phyloP scores from a whole-genome alignment of 2,329 filamentous ascomycete genomes.

The Arthrinium puccinioides region DNA sequence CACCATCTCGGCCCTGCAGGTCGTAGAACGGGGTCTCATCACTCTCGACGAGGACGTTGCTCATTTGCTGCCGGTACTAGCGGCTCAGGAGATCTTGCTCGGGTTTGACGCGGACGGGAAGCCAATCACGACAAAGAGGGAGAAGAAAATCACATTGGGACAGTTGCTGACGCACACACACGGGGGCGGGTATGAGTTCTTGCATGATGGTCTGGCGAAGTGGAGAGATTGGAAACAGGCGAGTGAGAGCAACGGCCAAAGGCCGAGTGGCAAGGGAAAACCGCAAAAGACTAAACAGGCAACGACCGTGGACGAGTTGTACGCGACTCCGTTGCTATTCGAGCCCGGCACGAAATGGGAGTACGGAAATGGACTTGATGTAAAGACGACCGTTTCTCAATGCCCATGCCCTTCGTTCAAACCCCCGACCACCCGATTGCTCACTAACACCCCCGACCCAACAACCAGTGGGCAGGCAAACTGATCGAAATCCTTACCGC shows the following conservation, averaged over 20 bases:
- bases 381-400: too few relatives aligned
- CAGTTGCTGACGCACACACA: slow-evolving; percentile 40
- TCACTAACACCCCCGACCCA: too few relatives aligned
- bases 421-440: too few relatives aligned
- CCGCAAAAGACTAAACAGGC: too few relatives aligned
- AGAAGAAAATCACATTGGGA: slow-evolving; percentile 32
- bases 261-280: too few relatives aligned
- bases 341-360: slow-evolving; percentile 36
- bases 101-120: slow-evolving; percentile 31
- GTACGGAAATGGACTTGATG: slow-evolving; percentile 33
- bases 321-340: slow-evolving; percentile 29
- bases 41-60: slow-evolving; percentile 38
- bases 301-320: slow-evolving; percentile 16
- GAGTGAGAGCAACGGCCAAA: too few relatives aligned
- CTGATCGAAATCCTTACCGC: slow-evolving; percentile 21
- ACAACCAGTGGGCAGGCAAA: slow-evolving; percentile 24
- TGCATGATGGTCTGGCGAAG: too few relatives aligned
- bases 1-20: slow-evolving; percentile 35
- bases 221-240: slow-evolving; percentile 9
- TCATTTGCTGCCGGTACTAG: slow-evolving; percentile 33
- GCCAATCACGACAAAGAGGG: slow-evolving; percentile 19
- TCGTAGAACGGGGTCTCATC: slow-evolving; percentile 37
- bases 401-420: too few relatives aligned
- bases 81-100: slow-evolving; percentile 31
- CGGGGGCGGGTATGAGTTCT: slow-evolving; percentile 33